phyloP scores from a whole-genome alignment of 805 yeast species.

The Spencermartinsiella europaea region DNA sequence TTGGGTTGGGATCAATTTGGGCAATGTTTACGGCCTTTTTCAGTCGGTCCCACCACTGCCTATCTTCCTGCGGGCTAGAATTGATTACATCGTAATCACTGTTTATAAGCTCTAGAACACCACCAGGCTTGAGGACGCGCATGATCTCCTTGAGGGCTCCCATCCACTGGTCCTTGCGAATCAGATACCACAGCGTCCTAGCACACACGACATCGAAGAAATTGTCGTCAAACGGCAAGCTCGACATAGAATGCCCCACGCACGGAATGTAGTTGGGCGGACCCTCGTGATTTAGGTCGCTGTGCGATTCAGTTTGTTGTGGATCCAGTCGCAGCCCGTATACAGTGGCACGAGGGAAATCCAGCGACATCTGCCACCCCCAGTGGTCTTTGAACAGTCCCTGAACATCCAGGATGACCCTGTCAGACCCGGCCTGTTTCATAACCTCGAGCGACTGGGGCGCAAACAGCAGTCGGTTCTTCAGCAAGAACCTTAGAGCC shows the following conservation, averaged over 20 bases:
- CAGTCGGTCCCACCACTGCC: constrained; percentile 16
- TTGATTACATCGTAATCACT: constrained; percentile 24
- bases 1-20: constrained; percentile 18
- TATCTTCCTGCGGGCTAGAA: constrained; percentile 13
- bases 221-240: constrained; percentile 30
- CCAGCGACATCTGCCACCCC: constrained; percentile 33
- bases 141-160: constrained; percentile 23
- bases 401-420: constrained; percentile 22
- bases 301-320: constrained; percentile 10
- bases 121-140: constrained; percentile 31
- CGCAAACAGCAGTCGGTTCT: constrained; percentile 27
- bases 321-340: constrained; percentile 27
- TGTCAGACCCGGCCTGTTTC: constrained; percentile 1
- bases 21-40: constrained; percentile 13
- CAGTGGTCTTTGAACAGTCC: constrained; percentile 26
- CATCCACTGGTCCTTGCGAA: constrained; percentile 24
- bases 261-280: constrained; percentile 29
- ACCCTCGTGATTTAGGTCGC: constrained; percentile 20
- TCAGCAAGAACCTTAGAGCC: constrained; percentile 26
- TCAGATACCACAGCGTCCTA: constrained; percentile 30
- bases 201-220: constrained; percentile 29
- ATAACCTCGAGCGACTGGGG: constrained; percentile 18
- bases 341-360: constrained; percentile 26
- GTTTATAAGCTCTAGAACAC: constrained; percentile 26
- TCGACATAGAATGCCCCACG: constrained; percentile 22